These are phyloP conservation scores for Sarcocystis neurona DNA, from an alignment of 169 alveolate species.

Conservation along the genomic window DNA sequence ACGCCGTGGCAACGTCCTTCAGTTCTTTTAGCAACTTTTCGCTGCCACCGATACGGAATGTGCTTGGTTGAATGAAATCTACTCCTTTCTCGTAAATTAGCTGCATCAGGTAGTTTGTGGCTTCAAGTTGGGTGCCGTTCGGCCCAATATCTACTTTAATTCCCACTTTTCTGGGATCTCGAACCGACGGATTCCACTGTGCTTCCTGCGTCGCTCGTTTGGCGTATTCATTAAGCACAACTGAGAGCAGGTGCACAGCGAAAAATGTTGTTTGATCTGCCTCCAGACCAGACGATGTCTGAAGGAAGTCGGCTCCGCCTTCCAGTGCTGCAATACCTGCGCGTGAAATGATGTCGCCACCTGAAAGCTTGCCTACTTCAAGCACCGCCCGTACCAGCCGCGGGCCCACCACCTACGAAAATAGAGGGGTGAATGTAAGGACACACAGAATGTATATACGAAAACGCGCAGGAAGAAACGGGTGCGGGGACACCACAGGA, in stretches of 20 bases:
- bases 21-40: neutral
- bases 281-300: neutral
- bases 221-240: neutral
- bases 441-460: too few relatives aligned
- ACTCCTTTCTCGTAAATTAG: neutral
- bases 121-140: neutral
- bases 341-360: slow-evolving; percentile 14
- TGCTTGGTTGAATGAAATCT: neutral
- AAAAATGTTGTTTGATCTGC: slow-evolving; percentile 5
- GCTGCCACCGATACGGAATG: slow-evolving; percentile 15
- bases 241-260: neutral
- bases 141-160: neutral
- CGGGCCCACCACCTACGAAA: slow-evolving; percentile 7
- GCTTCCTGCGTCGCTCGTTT: neutral
- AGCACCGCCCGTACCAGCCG: neutral
- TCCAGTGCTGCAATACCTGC: slow-evolving; percentile 22
- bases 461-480: too few relatives aligned
- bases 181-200: neutral
- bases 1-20: too few relatives aligned
- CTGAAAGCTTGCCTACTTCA: neutral
- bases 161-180: neutral
- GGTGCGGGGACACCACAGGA: too few relatives aligned
- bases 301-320: slow-evolving; percentile 39
- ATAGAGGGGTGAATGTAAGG: too few relatives aligned
- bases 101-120: slow-evolving; percentile 8